Base-by-base conservation (phyloP, 1,284 basidiomycete species). In the Irpex sp. region DNA sequence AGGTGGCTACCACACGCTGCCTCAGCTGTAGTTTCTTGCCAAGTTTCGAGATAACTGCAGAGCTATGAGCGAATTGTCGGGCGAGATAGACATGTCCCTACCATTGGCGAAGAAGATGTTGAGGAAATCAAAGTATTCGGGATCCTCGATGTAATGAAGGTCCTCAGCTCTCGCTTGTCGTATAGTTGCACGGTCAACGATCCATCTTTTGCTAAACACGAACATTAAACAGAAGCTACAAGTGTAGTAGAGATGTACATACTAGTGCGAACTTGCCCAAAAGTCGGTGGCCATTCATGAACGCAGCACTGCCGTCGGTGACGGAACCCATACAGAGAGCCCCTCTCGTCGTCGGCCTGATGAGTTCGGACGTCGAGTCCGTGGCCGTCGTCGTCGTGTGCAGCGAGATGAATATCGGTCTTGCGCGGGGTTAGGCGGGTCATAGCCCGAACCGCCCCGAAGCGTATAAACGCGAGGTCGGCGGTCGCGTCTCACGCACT, bases 1-100 rank as follows among this genome's bases (percentile, higher is more conserved):
- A 94, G 0, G 96, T 98, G 1, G 96, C 94, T 60, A 95, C 92
- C 1, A 94, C 94, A 34, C 94, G 84, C 74, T 98, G 97, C 11
- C 94, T 85, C 2, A 98, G 82, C 55, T 83, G 78, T 48, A 98
- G 82, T 62, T 91, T 91, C 77, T 94, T 95, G 47, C 93, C 93
- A 2, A 99, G 83, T 74, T 92, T 93, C 31, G 89, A 87, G 55
- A 98, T 93, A 11, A 92, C 93, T 94, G 68, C 9, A 6, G 2
- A 51, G 44, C n/a, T 48, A 59, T 47, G 4, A 59, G n/a, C 17
- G 58, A 62, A 26, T 8, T 17, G 9, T 11, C 15, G 31, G 13
- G 48, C 13, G 36, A 58, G 31, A n/a, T 11, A 56, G 37, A 1
- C 40, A 51, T 55, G 65, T 17, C 73, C 82, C 63, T 63, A 93